Percentiles rank a stretch among this genome's conserved stretches.
Conservation (phyloP, 2,329 filamentous ascomycete genomes). For the Pseudophaeomoniella oleicola region DNA sequence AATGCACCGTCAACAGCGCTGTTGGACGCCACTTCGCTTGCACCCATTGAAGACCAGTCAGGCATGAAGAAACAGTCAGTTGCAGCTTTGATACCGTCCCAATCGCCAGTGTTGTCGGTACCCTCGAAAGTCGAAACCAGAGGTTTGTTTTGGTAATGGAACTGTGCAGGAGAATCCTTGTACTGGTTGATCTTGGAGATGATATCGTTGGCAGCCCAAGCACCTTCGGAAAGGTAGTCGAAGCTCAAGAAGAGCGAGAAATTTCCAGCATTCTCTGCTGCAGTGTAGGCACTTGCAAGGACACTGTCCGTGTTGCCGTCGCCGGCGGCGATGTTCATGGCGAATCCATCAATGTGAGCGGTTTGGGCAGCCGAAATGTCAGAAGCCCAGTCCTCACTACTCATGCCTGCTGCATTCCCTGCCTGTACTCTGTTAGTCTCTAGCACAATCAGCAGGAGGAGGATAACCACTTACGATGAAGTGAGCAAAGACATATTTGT, state of each 20-base stretch:
- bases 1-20: constrained; percentile 23
- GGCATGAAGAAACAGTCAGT: constrained; percentile 31
- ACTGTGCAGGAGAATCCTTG: constrained; percentile 15
- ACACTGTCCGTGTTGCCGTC: constrained; percentile 16
- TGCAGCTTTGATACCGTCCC: constrained; percentile 25
- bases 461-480: constrained; percentile 15
- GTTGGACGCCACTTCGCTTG: constrained; percentile 12
- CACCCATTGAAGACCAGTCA: constrained; percentile 26
- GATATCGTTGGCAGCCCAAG: constrained; percentile 16
- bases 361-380: constrained; percentile 9
- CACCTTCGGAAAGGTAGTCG: constrained; percentile 19
- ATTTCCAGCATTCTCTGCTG: constrained; percentile 14
- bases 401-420: constrained; percentile 8
- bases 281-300: constrained; percentile 15
- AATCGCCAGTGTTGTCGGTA: constrained; percentile 24
- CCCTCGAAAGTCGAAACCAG: constrained; percentile 33
- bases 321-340: constrained; percentile 16
- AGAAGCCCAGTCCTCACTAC: constrained; percentile 6
- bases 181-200: constrained; percentile 14
- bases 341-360: constrained; percentile 10
- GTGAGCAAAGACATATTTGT: constrained; percentile 19
- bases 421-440: background rate
- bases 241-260: constrained; percentile 24
- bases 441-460: background rate
- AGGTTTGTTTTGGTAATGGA: constrained; percentile 15